Base-by-base conservation (phyloP, 2,329 filamentous ascomycete species). In the Ramichloridium luteum region DNA sequence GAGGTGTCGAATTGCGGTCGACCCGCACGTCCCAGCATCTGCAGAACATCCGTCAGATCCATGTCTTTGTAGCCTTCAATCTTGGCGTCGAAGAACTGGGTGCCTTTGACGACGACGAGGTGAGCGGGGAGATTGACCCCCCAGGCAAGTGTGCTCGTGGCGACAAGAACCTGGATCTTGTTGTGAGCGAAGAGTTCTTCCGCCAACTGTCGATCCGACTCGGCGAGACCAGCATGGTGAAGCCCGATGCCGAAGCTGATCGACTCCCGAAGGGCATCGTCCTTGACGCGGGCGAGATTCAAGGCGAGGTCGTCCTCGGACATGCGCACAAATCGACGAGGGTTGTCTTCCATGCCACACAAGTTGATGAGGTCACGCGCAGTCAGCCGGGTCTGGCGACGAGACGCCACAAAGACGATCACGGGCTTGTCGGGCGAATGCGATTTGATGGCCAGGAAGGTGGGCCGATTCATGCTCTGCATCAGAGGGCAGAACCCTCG, bases 401-500 rank as follows among this genome's bases (percentile, higher is more conserved):
- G 78, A 12, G 90, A 98, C 3, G 90, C 85, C 5, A 98, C 90
- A 49, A 98, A 98, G 1, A 98, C 90, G 54, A 98, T 98, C 6
- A 96, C 90, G 0, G 90, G 90, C 57, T 98, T 96, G 32, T 85
- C 78, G 1, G 92, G 90, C 25, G 86, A 94, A 58, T 98, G 92
- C 8, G 78, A 84, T 57, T 98, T 94, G 57, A 98, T 90, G 0
- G 90, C 90, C 17, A 96, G 64, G 59, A 96, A 98, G 0, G 90
- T 94, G 2, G 90, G 90, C 5, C 90, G 72, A 51, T 98, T 98
- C 90, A 98, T 98, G 0, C 85, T 93, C 59, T 96, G 88, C 90
- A 98, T 98, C 43, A 98, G 60, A 1, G 90, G 85, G 48, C 88
- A 96, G 62, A 98, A 98, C 0, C 90, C 90, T 37, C 88, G 74